A percentile compares a stretch with the other conserved stretches of the same genome.
Conservation (phyloP, 73 alveolate species). For the Paramecium octaurelia region DNA sequence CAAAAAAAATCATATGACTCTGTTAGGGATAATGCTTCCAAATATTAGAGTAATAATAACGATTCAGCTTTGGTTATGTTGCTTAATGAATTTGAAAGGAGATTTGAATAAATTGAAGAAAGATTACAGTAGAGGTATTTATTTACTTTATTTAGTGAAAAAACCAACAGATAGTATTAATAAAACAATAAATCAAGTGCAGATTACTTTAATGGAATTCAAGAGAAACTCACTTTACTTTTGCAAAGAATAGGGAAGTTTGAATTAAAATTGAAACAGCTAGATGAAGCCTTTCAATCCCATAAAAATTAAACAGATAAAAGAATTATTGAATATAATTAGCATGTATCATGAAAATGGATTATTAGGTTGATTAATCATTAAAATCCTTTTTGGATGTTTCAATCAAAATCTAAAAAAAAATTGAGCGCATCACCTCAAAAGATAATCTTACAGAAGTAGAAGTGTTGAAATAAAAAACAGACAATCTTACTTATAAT, state of each 20-base stretch:
- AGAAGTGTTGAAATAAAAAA: constrained; percentile 9
- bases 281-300: constrained; percentile 4
- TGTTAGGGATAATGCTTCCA: not conserved
- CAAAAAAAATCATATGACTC: not conserved
- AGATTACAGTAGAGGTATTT: not conserved
- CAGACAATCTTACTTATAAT: not conserved
- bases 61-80: constrained; percentile 1
- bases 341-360: constrained; percentile 8
- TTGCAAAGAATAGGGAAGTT: not conserved
- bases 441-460: constrained; percentile 9
- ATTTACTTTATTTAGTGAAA: not conserved
- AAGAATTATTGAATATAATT: constrained; percentile 44
- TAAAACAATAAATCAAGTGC: not conserved
- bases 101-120: constrained; percentile 8
- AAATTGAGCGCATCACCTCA: not conserved
- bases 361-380: constrained; percentile 33
- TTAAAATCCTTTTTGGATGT: constrained; percentile 18
- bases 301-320: constrained; percentile 45
- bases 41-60: constrained; percentile 9
- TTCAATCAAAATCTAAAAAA: not conserved
- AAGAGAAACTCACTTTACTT: not conserved
- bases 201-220: not conserved
- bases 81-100: not conserved
- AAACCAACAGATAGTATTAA: not conserved
- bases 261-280: not conserved